These are phyloP conservation scores for Barnettozyma pratensis DNA, from an alignment of 805 yeast genomes.

Conservation along the genomic window DNA sequence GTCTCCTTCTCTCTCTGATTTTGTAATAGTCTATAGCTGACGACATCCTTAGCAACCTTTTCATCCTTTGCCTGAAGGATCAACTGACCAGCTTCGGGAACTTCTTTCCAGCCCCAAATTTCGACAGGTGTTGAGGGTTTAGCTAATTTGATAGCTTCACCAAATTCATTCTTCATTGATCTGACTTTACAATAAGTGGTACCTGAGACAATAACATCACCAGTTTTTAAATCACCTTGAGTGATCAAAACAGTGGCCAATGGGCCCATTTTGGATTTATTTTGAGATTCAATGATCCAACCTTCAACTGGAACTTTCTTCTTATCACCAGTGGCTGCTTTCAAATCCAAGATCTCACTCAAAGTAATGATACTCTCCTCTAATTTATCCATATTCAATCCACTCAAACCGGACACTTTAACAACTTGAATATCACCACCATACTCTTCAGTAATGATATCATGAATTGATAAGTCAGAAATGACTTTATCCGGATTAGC, in stretches of 20 bases:
- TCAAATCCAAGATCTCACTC: constrained; percentile 77
- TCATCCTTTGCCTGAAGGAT: constrained; percentile 75
- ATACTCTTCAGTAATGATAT: constrained; percentile 80
- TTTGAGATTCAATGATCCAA: constrained; percentile 82
- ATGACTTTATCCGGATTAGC: constrained; percentile 71
- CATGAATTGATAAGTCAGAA: constrained; percentile 70
- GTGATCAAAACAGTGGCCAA: constrained; percentile 81
- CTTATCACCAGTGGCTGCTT: constrained; percentile 43
- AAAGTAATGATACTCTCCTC: constrained; percentile 86
- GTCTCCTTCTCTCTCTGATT: constrained; percentile 52
- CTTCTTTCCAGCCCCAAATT: constrained; percentile 88
- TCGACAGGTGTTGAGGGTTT: constrained; percentile 89
- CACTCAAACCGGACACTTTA: constrained; percentile 83
- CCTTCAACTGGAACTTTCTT: constrained; percentile 61
- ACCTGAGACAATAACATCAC: constrained; percentile 80
- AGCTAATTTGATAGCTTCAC: constrained; percentile 58
- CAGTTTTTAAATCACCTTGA: constrained; percentile 69
- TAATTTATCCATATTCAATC: constrained; percentile 80
- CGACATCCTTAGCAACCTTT: constrained; percentile 67
- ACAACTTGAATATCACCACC: constrained; percentile 96
- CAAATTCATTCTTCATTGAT: constrained; percentile 69
- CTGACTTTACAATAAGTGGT: constrained; percentile 80
- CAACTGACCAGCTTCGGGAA: constrained; percentile 89
- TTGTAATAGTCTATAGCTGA: constrained; percentile 60
- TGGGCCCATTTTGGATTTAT: constrained; percentile 77